Conservation (phyloP, 306 rosid species). For the barrel medic (Medicago truncatula) region DNA sequence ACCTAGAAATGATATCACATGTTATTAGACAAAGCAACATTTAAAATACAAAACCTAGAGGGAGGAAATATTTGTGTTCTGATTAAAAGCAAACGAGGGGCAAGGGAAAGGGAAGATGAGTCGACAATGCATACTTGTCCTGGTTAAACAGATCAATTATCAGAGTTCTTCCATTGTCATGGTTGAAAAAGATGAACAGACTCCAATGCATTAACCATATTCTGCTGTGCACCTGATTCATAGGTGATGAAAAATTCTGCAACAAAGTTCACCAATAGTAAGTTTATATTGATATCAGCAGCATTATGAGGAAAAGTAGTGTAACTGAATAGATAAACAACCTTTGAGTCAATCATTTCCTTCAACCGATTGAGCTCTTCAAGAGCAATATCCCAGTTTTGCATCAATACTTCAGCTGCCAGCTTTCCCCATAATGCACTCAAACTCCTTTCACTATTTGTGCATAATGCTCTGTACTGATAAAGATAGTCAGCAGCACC, state of each 20-base stretch:
- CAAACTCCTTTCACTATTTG: constrained; percentile 81
- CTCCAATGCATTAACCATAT: constrained; percentile 99
- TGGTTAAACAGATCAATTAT: constrained; percentile 90
- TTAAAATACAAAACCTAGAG: constrained; percentile 2
- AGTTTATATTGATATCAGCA: constrained; percentile 15
- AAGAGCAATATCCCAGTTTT: constrained; percentile 93
- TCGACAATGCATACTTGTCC: constrained; percentile 71
- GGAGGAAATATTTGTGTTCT: not conserved
- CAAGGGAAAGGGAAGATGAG: too few species aligned
- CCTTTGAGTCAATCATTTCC: constrained; percentile 95
- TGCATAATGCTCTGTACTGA: constrained; percentile 88
- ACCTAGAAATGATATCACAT: constrained; percentile 55
- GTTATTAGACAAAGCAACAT: constrained; percentile 6
- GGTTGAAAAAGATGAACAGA: constrained; percentile 91
- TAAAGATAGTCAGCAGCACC: constrained; percentile 95
- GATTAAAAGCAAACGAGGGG: not conserved
- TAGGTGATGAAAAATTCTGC: constrained; percentile 85
- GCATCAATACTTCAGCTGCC: constrained; percentile 97
- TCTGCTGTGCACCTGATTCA: constrained; percentile 90
- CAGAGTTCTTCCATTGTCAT: constrained; percentile 92
- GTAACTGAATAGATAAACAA: constrained; percentile 15
- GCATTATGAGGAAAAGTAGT: constrained; percentile 1
- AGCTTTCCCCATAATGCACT: constrained; percentile 98
- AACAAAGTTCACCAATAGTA: constrained; percentile 15
- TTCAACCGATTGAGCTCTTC: constrained; percentile 95